Conservation (phyloP, 2,329 filamentous ascomycete genomes). For the Colletotrichum aenigma region DNA sequence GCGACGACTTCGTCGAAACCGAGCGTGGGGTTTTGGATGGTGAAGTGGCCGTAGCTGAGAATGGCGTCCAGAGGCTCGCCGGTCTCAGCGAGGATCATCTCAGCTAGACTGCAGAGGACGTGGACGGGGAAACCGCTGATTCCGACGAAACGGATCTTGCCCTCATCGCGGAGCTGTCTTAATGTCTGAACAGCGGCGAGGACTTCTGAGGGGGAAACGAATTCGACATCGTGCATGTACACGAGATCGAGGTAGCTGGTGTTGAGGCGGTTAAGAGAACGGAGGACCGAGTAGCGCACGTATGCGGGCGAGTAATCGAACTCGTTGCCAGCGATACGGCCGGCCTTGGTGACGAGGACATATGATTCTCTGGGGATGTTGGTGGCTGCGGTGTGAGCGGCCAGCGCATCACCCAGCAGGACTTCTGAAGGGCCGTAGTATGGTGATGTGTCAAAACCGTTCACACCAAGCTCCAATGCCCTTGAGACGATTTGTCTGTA, state of each 20-base stretch:
- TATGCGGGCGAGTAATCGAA: constrained; percentile 17
- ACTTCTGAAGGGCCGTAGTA: constrained; percentile 19
- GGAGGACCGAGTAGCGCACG: constrained; percentile 62
- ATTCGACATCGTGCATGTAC: constrained; percentile 83
- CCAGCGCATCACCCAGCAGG: constrained; percentile 26
- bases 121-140: constrained; percentile 90
- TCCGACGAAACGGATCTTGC: constrained; percentile 79
- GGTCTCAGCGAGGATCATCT: constrained; percentile 3
- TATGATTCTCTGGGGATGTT: neutral
- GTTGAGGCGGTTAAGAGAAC: constrained; percentile 67
- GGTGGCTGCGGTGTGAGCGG: constrained; percentile 65
- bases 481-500: constrained; percentile 15
- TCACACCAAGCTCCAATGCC: constrained; percentile 13
- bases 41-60: constrained; percentile 16
- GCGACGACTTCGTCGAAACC: constrained; percentile 84
- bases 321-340: constrained; percentile 11
- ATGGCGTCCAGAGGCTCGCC: constrained; percentile 9
- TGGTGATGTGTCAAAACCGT: constrained; percentile 18
- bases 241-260: constrained; percentile 77
- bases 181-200: constrained; percentile 72
- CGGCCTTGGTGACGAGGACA: constrained; percentile 31
- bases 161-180: constrained; percentile 75
- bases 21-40: constrained; percentile 12
- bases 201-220: constrained; percentile 70
- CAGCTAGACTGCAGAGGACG: constrained; percentile 75